These are phyloP conservation scores for Candida nitratophila DNA, from an alignment of 805 yeast species.

Conservation along the genomic window DNA sequence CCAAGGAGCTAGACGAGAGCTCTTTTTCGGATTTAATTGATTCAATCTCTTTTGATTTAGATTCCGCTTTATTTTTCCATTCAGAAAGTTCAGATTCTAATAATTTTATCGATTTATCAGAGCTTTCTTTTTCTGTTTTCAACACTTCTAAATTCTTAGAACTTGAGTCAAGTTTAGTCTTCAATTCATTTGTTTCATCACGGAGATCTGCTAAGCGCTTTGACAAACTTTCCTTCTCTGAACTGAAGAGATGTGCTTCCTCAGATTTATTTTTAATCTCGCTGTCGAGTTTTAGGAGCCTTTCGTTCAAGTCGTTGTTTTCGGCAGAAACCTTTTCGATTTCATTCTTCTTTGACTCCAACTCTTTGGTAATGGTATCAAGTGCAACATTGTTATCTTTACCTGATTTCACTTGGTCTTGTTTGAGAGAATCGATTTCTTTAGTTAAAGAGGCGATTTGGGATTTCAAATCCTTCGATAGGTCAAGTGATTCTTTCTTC, in stretches of 20 bases:
- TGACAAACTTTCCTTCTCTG: no score
- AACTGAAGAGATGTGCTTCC: no score
- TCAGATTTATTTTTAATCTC: no score
- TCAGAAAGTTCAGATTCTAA: neutral
- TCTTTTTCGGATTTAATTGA: neutral
- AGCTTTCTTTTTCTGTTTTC: no score
- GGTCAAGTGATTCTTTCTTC: slow-evolving; percentile 5
- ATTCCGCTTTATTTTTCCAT: neutral
- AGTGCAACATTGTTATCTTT: neutral
- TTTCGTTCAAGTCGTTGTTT: no score
- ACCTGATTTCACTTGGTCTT: neutral
- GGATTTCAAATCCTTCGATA: slow-evolving; percentile 2
- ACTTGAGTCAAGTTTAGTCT: no score
- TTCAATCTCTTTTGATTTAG: neutral
- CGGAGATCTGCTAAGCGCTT: no score
- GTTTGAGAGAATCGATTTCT: neutral
- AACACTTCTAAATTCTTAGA: no score
- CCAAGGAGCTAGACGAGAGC: neutral
- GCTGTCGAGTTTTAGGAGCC: no score
- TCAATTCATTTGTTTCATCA: no score
- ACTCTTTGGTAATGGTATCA: neutral
- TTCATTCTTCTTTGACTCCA: slow-evolving; percentile 1
- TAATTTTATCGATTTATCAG: neutral
- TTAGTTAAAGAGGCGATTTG: neutral
- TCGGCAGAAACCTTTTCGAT: slow-evolving; percentile 2